Conservation (phyloP, 805 yeast species). For the Teunomyces barrocoloradensis region DNA sequence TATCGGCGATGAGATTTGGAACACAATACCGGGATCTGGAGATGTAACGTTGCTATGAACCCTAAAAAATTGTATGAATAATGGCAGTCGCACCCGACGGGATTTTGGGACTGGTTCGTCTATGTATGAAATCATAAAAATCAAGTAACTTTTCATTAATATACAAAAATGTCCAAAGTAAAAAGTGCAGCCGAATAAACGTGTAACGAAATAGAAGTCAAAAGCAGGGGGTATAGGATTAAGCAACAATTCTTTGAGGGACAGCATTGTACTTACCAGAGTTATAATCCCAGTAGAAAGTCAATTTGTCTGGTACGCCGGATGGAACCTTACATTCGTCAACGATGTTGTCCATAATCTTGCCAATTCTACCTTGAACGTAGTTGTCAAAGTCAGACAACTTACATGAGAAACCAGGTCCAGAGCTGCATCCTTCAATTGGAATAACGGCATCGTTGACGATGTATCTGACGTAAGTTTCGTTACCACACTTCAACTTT, state of each 20-base stretch:
- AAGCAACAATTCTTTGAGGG: conserved; percentile 1
- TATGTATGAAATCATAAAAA: no score
- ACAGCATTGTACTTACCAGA: conserved; percentile 19
- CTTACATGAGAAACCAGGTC: conserved; percentile 24
- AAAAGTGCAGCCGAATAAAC: not conserved
- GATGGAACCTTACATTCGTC: conserved; percentile 28
- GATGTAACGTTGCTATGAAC: no score
- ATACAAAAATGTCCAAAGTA: no score
- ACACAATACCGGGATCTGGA: not conserved
- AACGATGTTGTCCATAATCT: conserved; percentile 15
- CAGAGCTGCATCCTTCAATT: conserved; percentile 9
- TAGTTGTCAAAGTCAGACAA: conserved; percentile 17
- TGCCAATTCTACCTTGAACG: conserved; percentile 5
- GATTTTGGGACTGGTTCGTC: no score
- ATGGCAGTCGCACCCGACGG: no score
- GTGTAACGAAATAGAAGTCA: not conserved
- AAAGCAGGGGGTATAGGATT: not conserved
- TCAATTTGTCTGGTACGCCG: conserved; percentile 23
- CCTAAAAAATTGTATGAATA: no score
- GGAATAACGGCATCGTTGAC: conserved; percentile 16
- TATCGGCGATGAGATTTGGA: not conserved
- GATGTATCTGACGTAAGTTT: conserved; percentile 11
- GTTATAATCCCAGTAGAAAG: conserved; percentile 44
- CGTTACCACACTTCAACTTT: conserved; percentile 9
- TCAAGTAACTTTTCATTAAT: no score